Percentiles rank a stretch among this genome's conserved stretches.
Conservation (phyloP, 1,284 basidiomycete genomes). For the Malassezia obtusa region DNA sequence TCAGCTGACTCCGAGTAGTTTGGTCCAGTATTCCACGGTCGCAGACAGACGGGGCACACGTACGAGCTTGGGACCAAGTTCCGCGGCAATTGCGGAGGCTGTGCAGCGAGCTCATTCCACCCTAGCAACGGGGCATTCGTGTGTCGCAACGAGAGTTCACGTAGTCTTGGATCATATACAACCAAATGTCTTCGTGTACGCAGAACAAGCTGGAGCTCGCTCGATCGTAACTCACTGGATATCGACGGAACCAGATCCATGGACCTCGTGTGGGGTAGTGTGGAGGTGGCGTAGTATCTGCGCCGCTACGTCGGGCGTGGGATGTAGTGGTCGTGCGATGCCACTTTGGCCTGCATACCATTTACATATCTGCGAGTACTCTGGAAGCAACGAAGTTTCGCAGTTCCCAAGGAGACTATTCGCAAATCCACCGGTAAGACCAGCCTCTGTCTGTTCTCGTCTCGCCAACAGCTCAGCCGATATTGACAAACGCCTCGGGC, state of each 20-base stretch:
- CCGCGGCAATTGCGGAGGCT: background rate
- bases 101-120: background rate
- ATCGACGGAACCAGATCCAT: slow-evolving; percentile 24
- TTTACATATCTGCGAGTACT: slow-evolving; percentile 8
- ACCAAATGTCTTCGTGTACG: slow-evolving; percentile 31
- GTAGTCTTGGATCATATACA: slow-evolving; percentile 25
- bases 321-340: slow-evolving; percentile 1
- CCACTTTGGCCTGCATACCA: slow-evolving; percentile 3
- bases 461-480: background rate
- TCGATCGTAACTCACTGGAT: slow-evolving; percentile 5
- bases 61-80: background rate
- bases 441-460: background rate
- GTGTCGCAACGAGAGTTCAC: slow-evolving; percentile 25
- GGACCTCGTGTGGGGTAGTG: background rate
- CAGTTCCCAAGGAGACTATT: background rate
- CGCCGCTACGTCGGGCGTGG: background rate
- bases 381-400: no score
- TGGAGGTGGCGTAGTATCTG: slow-evolving; percentile 1
- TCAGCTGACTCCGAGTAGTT: background rate
- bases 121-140: background rate
- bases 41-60: background rate
- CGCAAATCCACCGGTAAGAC: background rate
- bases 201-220: slow-evolving; percentile 32
- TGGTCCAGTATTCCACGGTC: background rate
- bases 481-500: slow-evolving; percentile 2